Conservation (phyloP, 139 green algal genomes). For the Chlamydomonas sphaeroides region DNA sequence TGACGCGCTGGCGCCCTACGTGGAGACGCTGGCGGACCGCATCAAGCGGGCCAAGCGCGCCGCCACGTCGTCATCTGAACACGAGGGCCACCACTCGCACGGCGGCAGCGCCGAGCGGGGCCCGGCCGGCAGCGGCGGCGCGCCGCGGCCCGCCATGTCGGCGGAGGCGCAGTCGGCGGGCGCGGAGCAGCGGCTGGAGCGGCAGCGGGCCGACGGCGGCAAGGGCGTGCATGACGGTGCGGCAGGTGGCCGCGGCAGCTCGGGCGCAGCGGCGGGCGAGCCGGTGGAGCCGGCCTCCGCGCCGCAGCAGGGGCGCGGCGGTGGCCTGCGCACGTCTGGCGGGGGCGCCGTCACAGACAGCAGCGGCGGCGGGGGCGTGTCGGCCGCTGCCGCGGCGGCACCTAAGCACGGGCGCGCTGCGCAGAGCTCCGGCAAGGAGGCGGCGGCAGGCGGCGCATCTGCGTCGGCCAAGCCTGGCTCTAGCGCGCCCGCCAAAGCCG, state of each 20-base stretch:
- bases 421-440: neutral
- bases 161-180: slow-evolving; percentile 27
- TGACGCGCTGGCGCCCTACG: neutral
- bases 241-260: neutral
- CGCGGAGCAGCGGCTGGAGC: neutral
- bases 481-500: neutral
- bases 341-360: slow-evolving; percentile 23
- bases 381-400: neutral
- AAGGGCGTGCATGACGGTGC: neutral
- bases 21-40: slow-evolving; percentile 34
- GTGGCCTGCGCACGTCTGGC: neutral
- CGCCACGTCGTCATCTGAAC: slow-evolving; percentile 12
- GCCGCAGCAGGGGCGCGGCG: too few species aligned
- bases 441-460: too few species aligned
- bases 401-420: neutral
- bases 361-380: slow-evolving; percentile 5
- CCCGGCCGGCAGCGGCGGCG: neutral
- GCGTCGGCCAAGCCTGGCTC: too few species aligned
- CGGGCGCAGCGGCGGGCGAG: neutral
- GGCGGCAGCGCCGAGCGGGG: slow-evolving; percentile 19
- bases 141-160: neutral
- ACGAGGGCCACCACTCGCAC: slow-evolving; percentile 3
- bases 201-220: neutral
- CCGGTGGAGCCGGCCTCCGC: neutral
- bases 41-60: slow-evolving; percentile 31